Conservation (phyloP, 2,329 filamentous ascomycete genomes). For the Elsinoe ampelina region DNA sequence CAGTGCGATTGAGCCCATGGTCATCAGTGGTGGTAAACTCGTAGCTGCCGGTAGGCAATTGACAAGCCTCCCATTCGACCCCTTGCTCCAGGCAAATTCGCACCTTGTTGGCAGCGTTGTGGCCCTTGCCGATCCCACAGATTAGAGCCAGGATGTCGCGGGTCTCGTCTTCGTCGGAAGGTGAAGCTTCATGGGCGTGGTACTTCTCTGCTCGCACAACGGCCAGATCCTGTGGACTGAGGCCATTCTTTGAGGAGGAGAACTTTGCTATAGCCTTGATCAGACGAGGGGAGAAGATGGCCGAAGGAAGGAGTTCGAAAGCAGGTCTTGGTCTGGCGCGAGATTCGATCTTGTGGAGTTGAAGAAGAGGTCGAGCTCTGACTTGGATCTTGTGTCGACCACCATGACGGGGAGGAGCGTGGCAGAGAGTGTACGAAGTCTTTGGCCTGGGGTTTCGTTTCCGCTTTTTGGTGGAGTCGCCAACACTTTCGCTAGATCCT, state of each 20-base stretch:
- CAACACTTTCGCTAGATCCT: slow-evolving; percentile 19
- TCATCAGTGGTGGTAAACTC: slow-evolving; percentile 53
- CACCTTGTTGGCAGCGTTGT: slow-evolving; percentile 46
- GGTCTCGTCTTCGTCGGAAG: slow-evolving; percentile 43
- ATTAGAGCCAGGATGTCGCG: slow-evolving; percentile 59
- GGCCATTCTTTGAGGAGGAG: slow-evolving; percentile 52
- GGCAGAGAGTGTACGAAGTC: slow-evolving; percentile 58
- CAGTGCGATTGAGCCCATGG: slow-evolving; percentile 50
- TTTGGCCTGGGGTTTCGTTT: slow-evolving; percentile 37
- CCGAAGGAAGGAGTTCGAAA: slow-evolving; percentile 60
- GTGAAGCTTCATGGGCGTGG: slow-evolving; percentile 34
- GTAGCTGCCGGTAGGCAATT: slow-evolving; percentile 36
- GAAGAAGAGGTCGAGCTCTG: slow-evolving; percentile 59
- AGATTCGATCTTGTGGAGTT: slow-evolving; percentile 55
- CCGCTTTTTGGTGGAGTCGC: slow-evolving; percentile 15
- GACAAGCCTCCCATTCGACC: slow-evolving; percentile 36
- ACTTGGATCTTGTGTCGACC: slow-evolving; percentile 54
- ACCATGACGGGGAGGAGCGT: slow-evolving; percentile 52
- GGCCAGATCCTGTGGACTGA: slow-evolving; percentile 61
- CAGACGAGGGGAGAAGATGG: slow-evolving; percentile 49
- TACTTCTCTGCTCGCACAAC: slow-evolving; percentile 64
- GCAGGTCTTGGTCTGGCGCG: slow-evolving; percentile 55
- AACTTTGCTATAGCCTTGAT: slow-evolving; percentile 54
- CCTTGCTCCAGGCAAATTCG: slow-evolving; percentile 55
- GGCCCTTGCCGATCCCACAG: slow-evolving; percentile 34